Conservation (phyloP, 805 yeast species). For the Kodamaea fukazawae region DNA sequence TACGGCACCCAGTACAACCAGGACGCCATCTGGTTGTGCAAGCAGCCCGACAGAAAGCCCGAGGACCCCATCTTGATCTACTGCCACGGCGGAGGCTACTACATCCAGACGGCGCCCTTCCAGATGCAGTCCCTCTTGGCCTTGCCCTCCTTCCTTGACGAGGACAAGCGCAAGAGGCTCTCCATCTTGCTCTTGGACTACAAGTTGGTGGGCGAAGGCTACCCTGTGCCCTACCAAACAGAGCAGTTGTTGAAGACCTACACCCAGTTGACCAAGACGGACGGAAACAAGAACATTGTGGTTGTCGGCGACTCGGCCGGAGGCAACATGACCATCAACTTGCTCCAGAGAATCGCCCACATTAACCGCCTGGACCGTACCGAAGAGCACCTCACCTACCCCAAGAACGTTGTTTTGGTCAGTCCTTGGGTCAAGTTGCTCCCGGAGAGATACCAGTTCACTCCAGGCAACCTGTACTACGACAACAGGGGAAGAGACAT, state of each 20-base stretch:
- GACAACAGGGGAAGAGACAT: slow-evolving; percentile 24
- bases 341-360: slow-evolving; percentile 20
- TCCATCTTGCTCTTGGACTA: slow-evolving; percentile 26
- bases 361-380: slow-evolving; percentile 4
- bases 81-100: slow-evolving; percentile 42
- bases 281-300: slow-evolving; percentile 26
- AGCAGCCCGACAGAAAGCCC: slow-evolving; percentile 22
- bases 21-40: slow-evolving; percentile 34
- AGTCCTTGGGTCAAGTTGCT: slow-evolving; percentile 40
- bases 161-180: slow-evolving; percentile 16
- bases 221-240: slow-evolving; percentile 32
- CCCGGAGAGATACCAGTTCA: slow-evolving; percentile 19
- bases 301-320: slow-evolving; percentile 46
- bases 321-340: slow-evolving; percentile 33
- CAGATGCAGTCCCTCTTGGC: slow-evolving; percentile 32
- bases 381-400: slow-evolving; percentile 21
- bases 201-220: slow-evolving; percentile 27
- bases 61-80: slow-evolving; percentile 33
- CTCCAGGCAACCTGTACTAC: slow-evolving; percentile 33
- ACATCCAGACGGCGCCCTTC: slow-evolving; percentile 25
- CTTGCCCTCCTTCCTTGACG: slow-evolving; percentile 27
- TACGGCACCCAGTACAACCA: slow-evolving; percentile 33
- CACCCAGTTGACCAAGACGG: slow-evolving; percentile 16
- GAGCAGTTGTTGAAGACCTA: slow-evolving; percentile 30
- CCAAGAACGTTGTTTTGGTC: slow-evolving; percentile 25